Conservation (phyloP, 805 yeast genomes). For the Candida railenensis region DNA sequence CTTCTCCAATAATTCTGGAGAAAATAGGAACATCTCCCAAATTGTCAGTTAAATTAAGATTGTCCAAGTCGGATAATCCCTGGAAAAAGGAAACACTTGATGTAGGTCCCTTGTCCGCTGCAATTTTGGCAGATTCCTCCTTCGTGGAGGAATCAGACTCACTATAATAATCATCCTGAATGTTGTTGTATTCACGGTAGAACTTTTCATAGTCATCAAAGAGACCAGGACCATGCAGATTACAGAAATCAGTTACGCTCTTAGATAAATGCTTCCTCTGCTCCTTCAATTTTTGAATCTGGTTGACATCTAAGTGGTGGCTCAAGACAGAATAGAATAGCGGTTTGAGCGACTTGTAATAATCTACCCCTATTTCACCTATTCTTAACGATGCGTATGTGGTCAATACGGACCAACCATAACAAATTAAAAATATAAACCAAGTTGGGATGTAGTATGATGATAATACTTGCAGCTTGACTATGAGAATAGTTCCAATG, state of each 20-base stretch:
- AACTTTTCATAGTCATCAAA: slow-evolving; percentile 37
- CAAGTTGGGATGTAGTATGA: slow-evolving; percentile 9
- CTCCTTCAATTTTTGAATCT: slow-evolving; percentile 29
- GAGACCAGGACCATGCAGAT: slow-evolving; percentile 35
- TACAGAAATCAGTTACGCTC: slow-evolving; percentile 33
- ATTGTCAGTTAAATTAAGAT: slow-evolving; percentile 10
- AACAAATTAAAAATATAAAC: slow-evolving; percentile 28
- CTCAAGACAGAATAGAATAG: slow-evolving; percentile 32
- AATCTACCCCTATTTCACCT: slow-evolving; percentile 43
- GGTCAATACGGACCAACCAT: slow-evolving; percentile 36
- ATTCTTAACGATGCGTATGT: slow-evolving; percentile 41
- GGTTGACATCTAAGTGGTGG: slow-evolving; percentile 26
- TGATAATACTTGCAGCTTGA: slow-evolving; percentile 12
- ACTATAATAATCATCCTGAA: slow-evolving; percentile 1
- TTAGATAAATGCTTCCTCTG: slow-evolving; percentile 24
- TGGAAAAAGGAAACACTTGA: neutral
- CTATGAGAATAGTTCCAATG: slow-evolving; percentile 26
- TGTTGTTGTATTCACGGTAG: slow-evolving; percentile 22
- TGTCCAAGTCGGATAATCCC: slow-evolving; percentile 1
- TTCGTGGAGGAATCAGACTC: neutral
- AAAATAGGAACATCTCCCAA: slow-evolving; percentile 31
- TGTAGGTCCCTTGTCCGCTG: neutral
- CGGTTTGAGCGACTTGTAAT: slow-evolving; percentile 39
- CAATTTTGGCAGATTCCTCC: too few relatives aligned
- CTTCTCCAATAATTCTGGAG: slow-evolving; percentile 11